phyloP scores from a whole-genome alignment of 495 filamentous ascomycete species.

The Hyphodiscus hymeniophilus region DNA sequence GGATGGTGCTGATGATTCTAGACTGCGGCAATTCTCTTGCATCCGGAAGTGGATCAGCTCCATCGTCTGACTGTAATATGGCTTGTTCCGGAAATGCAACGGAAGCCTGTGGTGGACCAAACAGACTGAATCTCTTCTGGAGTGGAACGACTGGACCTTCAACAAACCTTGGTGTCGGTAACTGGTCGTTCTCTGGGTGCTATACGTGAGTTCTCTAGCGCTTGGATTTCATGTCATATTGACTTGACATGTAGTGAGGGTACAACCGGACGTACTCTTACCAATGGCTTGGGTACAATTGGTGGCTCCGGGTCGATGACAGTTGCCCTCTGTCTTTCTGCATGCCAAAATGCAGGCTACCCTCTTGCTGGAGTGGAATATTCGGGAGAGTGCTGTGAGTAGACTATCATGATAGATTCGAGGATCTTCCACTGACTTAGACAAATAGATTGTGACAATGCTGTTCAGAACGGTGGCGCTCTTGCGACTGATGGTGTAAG shows the following conservation, averaged over 20 bases:
- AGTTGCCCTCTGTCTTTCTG: conserved; percentile 29
- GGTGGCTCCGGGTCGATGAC: conserved; percentile 24
- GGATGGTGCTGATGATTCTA: conserved; percentile 15
- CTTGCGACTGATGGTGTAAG: conserved; percentile 2
- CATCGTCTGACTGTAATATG: conserved; percentile 15
- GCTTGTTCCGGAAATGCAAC: conserved; percentile 17
- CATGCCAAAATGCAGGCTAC: conserved; percentile 35
- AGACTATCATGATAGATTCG: neutral
- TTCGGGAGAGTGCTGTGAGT: conserved; percentile 27
- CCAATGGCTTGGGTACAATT: neutral
- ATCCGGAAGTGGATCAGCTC: conserved; percentile 8
- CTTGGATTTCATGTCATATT: neutral
- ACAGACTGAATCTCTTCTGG: conserved; percentile 25
- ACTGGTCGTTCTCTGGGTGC: conserved; percentile 8
- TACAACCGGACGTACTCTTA: conserved; percentile 19
- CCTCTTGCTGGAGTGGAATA: conserved; percentile 44
- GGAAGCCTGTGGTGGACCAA: conserved; percentile 22
- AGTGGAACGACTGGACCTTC: conserved; percentile 3
- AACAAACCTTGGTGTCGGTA: neutral
- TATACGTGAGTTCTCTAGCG: conserved; percentile 27
- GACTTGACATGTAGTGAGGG: conserved; percentile 20
- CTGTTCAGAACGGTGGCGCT: conserved; percentile 23
- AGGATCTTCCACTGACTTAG: conserved; percentile 27
- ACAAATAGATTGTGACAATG: conserved; percentile 36
- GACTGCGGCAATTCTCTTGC: conserved; percentile 1